Percentiles rank a stretch among this genome's conserved stretches.
Conservation (phyloP, 73 alveolate genomes). For the Tetrahymena thermophila region DNA sequence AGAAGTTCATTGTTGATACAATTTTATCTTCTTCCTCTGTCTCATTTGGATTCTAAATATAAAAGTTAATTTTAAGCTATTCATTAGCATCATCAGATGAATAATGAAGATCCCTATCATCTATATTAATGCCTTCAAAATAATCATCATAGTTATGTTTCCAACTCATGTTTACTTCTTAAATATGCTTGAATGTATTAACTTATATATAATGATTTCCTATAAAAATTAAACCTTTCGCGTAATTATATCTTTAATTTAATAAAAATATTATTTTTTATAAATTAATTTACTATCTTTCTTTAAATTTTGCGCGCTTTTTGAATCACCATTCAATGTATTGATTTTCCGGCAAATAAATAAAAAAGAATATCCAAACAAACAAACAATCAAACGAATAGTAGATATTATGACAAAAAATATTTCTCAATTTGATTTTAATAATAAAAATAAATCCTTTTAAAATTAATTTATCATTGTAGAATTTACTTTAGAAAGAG, state of each 20-base stretch:
- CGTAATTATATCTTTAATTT: not conserved
- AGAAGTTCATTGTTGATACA: not conserved
- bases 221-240: not conserved
- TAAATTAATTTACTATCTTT: not conserved
- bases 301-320: not conserved
- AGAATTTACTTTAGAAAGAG: too few species aligned
- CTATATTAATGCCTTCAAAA: not conserved
- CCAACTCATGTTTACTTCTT: not conserved
- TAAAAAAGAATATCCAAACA: not conserved
- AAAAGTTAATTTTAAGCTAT: not conserved
- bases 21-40: not conserved
- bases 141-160: not conserved
- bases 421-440: too few species aligned
- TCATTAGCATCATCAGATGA: not conserved
- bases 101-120: not conserved
- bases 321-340: not conserved
- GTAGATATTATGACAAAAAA: not conserved
- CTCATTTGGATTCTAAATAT: not conserved
- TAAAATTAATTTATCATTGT: too few species aligned
- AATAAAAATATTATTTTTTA: not conserved
- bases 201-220: too few species aligned
- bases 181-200: not conserved
- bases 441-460: too few species aligned
- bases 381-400: not conserved
- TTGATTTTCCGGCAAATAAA: not conserved